These are phyloP conservation scores for Rhodotorula taiwanensis DNA, from an alignment of 768 basidiomycete species.

Conservation along the genomic window DNA sequence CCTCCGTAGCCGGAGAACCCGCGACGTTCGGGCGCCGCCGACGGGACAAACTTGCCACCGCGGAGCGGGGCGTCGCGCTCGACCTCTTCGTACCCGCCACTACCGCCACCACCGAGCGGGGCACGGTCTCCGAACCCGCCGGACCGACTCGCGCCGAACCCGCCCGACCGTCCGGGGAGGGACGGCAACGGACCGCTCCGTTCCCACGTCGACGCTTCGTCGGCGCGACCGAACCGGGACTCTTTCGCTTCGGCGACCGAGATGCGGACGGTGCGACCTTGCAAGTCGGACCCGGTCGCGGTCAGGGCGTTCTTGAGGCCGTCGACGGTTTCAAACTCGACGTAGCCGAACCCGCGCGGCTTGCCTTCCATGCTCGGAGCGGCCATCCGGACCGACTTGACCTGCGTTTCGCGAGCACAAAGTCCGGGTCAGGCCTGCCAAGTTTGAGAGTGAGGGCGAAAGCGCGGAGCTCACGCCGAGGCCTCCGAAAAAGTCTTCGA, in stretches of 20 bases:
- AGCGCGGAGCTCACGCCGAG: constrained; percentile 5
- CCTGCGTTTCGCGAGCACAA: too few species aligned
- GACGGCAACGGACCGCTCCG: constrained; percentile 30
- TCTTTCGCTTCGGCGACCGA: constrained; percentile 70
- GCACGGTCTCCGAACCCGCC: constrained; percentile 45
- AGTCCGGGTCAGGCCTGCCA: too few species aligned
- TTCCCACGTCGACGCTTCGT: constrained; percentile 51
- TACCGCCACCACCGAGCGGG: constrained; percentile 34
- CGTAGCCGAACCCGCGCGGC: constrained; percentile 96
- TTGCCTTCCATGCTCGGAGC: constrained; percentile 77
- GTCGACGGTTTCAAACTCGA: constrained; percentile 84
- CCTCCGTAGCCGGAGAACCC: constrained; percentile 19
- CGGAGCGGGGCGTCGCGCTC: constrained; percentile 46
- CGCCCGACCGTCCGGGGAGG: constrained; percentile 45
- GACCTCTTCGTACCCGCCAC: constrained; percentile 40
- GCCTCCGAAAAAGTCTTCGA: constrained; percentile 68
- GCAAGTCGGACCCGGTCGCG: constrained; percentile 63
- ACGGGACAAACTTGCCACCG: constrained; percentile 44
- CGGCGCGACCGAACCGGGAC: constrained; percentile 61
- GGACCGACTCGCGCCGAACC: constrained; percentile 50
- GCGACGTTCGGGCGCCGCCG: constrained; percentile 28
- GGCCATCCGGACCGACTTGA: constrained; percentile 84
- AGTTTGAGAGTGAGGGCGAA: neutral
- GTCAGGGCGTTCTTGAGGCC: constrained; percentile 74
- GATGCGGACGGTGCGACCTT: constrained; percentile 74